Base-by-base conservation (phyloP, 805 yeast species). In the Nakazawaea wickerhamii region DNA sequence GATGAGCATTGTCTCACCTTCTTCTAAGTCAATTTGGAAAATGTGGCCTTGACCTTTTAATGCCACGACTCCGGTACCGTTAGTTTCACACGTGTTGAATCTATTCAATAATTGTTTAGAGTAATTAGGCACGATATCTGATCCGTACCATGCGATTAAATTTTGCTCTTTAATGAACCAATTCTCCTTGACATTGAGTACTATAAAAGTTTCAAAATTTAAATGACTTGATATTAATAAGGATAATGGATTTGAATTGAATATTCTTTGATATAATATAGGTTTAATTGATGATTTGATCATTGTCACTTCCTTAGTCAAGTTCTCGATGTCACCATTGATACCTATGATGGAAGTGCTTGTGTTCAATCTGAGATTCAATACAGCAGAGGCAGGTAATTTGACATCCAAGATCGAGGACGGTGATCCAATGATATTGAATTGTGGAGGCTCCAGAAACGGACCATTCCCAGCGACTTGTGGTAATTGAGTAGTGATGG, bases 111-210 rank as follows among this genome's bases (percentile, higher is more conserved):
- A 36, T 11, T 41, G 39, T 7, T 38, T 33, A 18, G 38, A 23
- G 11, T 32, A 34, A 17, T 25, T n/a, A 6, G 39, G 32, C 5
- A 14, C 5, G 3, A 40, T 22, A 17, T 22, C 9, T 5, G 36
- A n/a, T 1, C 75, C 77, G 1, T 71, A 58, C 78, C 78, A 73
- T 5, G 77, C 75, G 10, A 72, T 57, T 9, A 73, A 46, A 40
- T 56, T 57, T 11, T 60, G 56, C 36, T 62, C 61, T 25, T 58
- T 63, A 15, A 59, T 36, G 14, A 72, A 55, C 5, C 51, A 51
- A 8, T 48, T 35, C 10, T 38, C 47, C 3, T 52, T 49, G 3
- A 63, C 44, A 4, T 62, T 56, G 3, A 70, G 45, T 1, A 66
- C 54, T 1, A 67, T 48, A 45, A 65, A 71, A 43, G 61, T 61